A percentile compares a stretch with the other conserved stretches of the same genome.
Conservation (phyloP, 257 asterid species). For the Penstemon barbatus region DNA sequence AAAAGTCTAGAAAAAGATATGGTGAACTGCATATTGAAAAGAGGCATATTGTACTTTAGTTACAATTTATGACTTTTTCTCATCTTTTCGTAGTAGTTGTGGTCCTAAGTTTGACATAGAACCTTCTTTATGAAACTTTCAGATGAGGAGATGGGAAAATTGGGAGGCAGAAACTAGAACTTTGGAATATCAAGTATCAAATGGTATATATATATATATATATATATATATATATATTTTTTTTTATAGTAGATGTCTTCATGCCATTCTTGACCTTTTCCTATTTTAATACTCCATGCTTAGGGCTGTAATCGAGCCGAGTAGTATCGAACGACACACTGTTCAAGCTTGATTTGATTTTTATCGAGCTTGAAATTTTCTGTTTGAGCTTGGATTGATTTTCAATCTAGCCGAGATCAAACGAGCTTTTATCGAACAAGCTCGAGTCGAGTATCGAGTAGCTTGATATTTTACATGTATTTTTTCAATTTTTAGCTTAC, state of each 20-base stretch:
- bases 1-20: background rate
- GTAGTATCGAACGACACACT: no score
- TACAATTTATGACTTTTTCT: background rate
- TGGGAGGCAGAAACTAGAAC: conserved; percentile 91
- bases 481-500: no score
- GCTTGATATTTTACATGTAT: no score
- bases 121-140: conserved; percentile 25
- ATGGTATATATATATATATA: conserved; percentile 37
- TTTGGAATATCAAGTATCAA: conserved; percentile 64
- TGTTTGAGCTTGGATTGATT: no score
- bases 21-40: background rate
- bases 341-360: no score
- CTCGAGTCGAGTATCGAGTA: no score
- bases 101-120: background rate
- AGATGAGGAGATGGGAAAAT: conserved; percentile 72
- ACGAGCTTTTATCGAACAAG: no score
- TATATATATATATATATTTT: background rate
- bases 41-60: background rate
- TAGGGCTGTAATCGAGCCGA: no score
- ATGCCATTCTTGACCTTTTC: background rate
- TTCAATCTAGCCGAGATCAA: no score
- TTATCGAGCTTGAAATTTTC: no score
- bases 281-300: no score
- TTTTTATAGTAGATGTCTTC: background rate
- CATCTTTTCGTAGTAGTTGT: no score